Conservation (phyloP, 495 filamentous ascomycete species). For the Talaromyces stipitatus region DNA sequence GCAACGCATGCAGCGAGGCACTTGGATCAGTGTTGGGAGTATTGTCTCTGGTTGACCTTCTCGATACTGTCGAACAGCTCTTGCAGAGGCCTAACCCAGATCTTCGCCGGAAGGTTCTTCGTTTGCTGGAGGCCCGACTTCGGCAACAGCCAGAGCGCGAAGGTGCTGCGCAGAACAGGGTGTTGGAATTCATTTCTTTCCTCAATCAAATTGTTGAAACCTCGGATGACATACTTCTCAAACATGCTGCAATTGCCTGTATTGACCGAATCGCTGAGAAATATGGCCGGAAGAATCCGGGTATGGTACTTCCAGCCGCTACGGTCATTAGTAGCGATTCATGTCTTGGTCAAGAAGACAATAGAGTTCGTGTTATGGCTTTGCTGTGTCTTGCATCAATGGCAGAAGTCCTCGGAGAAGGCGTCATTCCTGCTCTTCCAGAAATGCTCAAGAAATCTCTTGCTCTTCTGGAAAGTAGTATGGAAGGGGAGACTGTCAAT, state of each 20-base stretch:
- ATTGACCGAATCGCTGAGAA: constrained; percentile 85
- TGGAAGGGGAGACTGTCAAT: constrained; percentile 45
- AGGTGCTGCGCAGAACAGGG: constrained; percentile 52
- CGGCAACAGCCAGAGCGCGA: constrained; percentile 59
- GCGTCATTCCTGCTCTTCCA: constrained; percentile 75
- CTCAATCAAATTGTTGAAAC: constrained; percentile 66
- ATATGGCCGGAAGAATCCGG: constrained; percentile 80
- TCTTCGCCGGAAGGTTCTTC: constrained; percentile 71
- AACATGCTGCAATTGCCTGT: constrained; percentile 74
- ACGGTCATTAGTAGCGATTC: constrained; percentile 65
- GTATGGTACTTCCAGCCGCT: constrained; percentile 56
- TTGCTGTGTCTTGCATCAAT: constrained; percentile 84
- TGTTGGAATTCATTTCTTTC: constrained; percentile 72
- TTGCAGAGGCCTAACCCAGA: constrained; percentile 63
- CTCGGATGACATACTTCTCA: constrained; percentile 61
- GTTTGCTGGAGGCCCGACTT: constrained; percentile 67
- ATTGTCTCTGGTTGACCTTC: constrained; percentile 74
- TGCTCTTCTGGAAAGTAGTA: constrained; percentile 54
- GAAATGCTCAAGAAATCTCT: constrained; percentile 63
- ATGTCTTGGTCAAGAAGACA: constrained; percentile 66
- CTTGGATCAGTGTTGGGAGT: constrained; percentile 68
- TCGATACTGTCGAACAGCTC: constrained; percentile 72
- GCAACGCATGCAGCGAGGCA: constrained; percentile 57
- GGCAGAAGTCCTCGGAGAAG: constrained; percentile 77
- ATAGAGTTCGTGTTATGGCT: constrained; percentile 66